Conservation (phyloP, 495 filamentous ascomycete genomes). For the Trichoderma virens region DNA sequence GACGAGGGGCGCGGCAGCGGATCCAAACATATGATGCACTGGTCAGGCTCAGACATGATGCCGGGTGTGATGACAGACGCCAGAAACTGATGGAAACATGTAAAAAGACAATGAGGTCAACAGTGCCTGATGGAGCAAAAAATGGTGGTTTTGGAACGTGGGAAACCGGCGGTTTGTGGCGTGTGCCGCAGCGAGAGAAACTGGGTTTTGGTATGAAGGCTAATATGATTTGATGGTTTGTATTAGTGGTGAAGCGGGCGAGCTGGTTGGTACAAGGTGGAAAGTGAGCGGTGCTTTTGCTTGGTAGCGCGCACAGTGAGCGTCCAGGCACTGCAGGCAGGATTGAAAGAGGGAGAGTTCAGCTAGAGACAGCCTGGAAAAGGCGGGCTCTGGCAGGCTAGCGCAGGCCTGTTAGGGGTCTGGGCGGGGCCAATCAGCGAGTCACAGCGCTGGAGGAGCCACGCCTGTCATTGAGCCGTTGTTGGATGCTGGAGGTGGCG, state of each 20-base stretch:
- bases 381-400: slow-evolving; percentile 5
- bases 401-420: slow-evolving; percentile 6
- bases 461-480: background rate
- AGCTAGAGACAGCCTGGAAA: slow-evolving; percentile 6
- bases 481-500: slow-evolving; percentile 1
- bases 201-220: slow-evolving; percentile 4
- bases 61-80: slow-evolving; percentile 13
- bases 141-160: background rate
- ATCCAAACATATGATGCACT: slow-evolving; percentile 94
- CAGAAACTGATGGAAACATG: slow-evolving; percentile 28
- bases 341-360: slow-evolving; percentile 5
- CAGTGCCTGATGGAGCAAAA: background rate
- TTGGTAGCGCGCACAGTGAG: background rate
- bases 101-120: slow-evolving; percentile 19
- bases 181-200: slow-evolving; percentile 2
- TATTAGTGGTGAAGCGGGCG: slow-evolving; percentile 1
- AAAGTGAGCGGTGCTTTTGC: no score
- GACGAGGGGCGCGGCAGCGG: slow-evolving; percentile 44
- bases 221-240: background rate
- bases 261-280: no score
- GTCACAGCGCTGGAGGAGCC: background rate
- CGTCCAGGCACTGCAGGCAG: background rate
- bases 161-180: background rate
- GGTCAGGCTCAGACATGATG: slow-evolving; percentile 55
- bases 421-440: slow-evolving; percentile 7